Conservation (phyloP, 2,329 filamentous ascomycete genomes). For the Xylariaceae sp. region DNA sequence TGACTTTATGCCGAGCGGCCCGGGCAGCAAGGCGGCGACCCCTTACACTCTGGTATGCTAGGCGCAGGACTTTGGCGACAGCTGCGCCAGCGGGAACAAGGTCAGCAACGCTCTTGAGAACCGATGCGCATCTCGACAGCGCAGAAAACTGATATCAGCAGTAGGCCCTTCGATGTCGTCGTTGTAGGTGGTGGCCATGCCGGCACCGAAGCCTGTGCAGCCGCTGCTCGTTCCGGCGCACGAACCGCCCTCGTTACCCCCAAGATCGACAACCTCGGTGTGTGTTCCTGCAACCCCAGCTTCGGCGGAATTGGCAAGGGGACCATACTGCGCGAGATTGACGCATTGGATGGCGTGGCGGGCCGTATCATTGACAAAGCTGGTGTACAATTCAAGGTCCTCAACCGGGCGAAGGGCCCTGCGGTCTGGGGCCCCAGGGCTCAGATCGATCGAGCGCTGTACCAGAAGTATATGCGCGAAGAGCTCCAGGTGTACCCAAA, state of each 20-base stretch:
- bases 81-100: constrained; percentile 29
- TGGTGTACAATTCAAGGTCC: constrained; percentile 83
- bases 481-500: constrained; percentile 75
- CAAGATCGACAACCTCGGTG: constrained; percentile 34
- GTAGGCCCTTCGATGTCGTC: constrained; percentile 74
- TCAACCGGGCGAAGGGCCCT: constrained; percentile 86
- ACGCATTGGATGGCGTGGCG: constrained; percentile 86
- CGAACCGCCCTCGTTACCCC: constrained; percentile 87
- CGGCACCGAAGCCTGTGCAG: constrained; percentile 87
- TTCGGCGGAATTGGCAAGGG: constrained; percentile 99
- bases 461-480: constrained; percentile 84
- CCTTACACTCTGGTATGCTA: constrained; percentile 6
- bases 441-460: constrained; percentile 87
- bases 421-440: constrained; percentile 96
- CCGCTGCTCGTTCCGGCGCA: constrained; percentile 81
- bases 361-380: constrained; percentile 89
- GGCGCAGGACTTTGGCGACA: constrained; percentile 29
- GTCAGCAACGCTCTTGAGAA: constrained; percentile 19
- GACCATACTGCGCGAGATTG: constrained; percentile 90
- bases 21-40: constrained; percentile 17
- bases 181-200: constrained; percentile 96
- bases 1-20: constrained; percentile 25
- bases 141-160: background rate
- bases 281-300: constrained; percentile 35
- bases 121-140: background rate